phyloP scores from a whole-genome alignment of 345 rosid genomes.

The Populus pruinosa region DNA sequence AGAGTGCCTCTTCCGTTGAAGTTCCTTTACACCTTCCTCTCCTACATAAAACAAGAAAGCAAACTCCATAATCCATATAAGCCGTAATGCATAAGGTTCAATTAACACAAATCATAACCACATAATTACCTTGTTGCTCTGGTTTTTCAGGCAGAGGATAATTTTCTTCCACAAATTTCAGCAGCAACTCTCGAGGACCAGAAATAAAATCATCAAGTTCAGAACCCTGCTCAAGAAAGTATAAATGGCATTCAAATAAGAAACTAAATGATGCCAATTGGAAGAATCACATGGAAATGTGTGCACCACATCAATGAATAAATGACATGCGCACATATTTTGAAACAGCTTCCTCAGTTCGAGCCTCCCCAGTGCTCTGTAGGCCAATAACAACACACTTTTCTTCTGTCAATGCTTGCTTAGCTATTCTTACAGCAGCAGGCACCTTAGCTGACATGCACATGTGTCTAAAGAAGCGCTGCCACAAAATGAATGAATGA shows the following conservation, averaged over 20 bases:
- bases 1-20: conserved; percentile 87
- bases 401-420: conserved; percentile 63
- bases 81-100: background rate
- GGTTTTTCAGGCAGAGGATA: conserved; percentile 96
- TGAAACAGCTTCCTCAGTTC: conserved; percentile 97
- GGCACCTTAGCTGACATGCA: conserved; percentile 99
- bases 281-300: conserved; percentile 11
- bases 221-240: conserved; percentile 54
- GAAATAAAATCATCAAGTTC: conserved; percentile 99
- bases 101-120: background rate
- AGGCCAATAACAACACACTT: conserved; percentile 98
- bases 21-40: conserved; percentile 83
- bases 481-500: conserved; percentile 17
- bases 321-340: conserved; percentile 69
- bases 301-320: conserved; percentile 10
- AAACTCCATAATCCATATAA: background rate
- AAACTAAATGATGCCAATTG: background rate
- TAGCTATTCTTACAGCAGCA: conserved; percentile 77
- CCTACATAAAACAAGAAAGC: conserved; percentile 39
- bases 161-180: conserved; percentile 96
- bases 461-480: conserved; percentile 98
- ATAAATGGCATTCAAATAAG: conserved; percentile 11
- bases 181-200: conserved; percentile 94
- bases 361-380: conserved; percentile 99
- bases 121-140: conserved; percentile 56